These are phyloP conservation scores for Calocybe gangraenosa DNA, from an alignment of 768 basidiomycete genomes.

Conservation along the genomic window DNA sequence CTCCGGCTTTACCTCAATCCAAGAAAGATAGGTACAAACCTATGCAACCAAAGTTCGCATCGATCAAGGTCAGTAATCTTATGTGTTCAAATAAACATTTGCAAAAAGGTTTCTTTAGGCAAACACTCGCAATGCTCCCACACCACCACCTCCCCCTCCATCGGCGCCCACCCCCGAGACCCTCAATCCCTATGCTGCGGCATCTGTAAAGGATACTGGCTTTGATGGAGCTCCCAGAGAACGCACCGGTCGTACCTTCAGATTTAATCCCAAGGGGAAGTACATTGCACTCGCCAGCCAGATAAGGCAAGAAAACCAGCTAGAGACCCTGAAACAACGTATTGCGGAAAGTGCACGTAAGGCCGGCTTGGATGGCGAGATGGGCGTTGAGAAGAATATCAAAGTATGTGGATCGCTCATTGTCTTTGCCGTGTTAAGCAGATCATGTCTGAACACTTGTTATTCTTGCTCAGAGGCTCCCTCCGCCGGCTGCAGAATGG, in stretches of 20 bases:
- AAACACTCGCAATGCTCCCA: conserved; percentile 72
- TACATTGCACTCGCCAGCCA: conserved; percentile 75
- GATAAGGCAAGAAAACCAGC: conserved; percentile 66
- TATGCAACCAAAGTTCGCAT: conserved; percentile 99
- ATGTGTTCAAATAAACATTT: background rate
- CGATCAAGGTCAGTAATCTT: conserved; percentile 63
- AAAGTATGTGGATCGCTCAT: conserved; percentile 42
- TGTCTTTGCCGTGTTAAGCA: too few species aligned
- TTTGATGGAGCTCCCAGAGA: conserved; percentile 76
- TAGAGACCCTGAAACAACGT: conserved; percentile 88
- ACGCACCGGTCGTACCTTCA: conserved; percentile 63
- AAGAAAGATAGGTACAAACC: conserved; percentile 95
- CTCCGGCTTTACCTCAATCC: conserved; percentile 55
- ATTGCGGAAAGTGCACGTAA: conserved; percentile 92
- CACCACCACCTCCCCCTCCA: conserved; percentile 46
- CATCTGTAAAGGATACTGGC: conserved; percentile 52
- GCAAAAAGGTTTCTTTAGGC: conserved; percentile 35
- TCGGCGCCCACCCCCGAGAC: conserved; percentile 37
- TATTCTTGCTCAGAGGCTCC: conserved; percentile 55
- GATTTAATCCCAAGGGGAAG: conserved; percentile 92
- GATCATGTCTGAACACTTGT: background rate
- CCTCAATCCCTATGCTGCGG: conserved; percentile 76
- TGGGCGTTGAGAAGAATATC: conserved; percentile 86
- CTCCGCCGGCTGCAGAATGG: conserved; percentile 93
- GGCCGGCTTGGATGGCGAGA: conserved; percentile 91